Percentiles rank a stretch among this genome's conserved stretches.
These are phyloP conservation scores for Conticribra weissflogii DNA, from an alignment of 108 stramenopile genomes.

Conservation along the genomic window DNA sequence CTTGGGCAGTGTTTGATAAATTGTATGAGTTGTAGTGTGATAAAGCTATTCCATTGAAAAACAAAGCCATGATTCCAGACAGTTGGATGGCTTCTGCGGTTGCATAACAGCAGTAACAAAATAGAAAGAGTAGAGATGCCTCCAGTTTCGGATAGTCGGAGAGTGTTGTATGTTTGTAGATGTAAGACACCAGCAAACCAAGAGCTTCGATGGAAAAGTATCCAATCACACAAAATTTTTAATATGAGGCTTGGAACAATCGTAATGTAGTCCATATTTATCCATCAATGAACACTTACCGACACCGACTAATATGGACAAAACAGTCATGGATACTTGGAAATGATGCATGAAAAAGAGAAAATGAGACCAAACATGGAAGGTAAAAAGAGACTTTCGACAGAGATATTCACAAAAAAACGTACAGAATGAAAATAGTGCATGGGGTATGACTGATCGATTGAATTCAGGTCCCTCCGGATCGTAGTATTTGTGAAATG, in stretches of 20 bases:
- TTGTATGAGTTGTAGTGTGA: constrained; percentile 97
- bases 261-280: too few relatives aligned
- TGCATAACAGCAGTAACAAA: constrained; percentile 95
- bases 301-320: constrained; percentile 87
- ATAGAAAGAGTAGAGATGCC: constrained; percentile 91
- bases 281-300: constrained; percentile 11
- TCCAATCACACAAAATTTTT: neutral
- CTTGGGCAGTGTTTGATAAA: constrained; percentile 79
- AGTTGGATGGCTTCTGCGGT: constrained; percentile 88
- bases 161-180: constrained; percentile 91
- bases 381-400: constrained; percentile 5
- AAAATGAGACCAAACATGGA: neutral
- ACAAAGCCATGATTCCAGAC: constrained; percentile 95
- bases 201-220: constrained; percentile 17
- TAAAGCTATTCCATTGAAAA: constrained; percentile 93
- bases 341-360: neutral
- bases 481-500: constrained; percentile 85
- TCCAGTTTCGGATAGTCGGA: constrained; percentile 92
- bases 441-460: constrained; percentile 66
- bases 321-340: constrained; percentile 48
- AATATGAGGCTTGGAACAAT: neutral
- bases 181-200: constrained; percentile 80
- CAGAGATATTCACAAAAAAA: too few relatives aligned
- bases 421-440: constrained; percentile 70
- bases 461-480: constrained; percentile 73